Base-by-base conservation (phyloP, 495 filamentous ascomycete species). In the Xylaria bambusicola region DNA sequence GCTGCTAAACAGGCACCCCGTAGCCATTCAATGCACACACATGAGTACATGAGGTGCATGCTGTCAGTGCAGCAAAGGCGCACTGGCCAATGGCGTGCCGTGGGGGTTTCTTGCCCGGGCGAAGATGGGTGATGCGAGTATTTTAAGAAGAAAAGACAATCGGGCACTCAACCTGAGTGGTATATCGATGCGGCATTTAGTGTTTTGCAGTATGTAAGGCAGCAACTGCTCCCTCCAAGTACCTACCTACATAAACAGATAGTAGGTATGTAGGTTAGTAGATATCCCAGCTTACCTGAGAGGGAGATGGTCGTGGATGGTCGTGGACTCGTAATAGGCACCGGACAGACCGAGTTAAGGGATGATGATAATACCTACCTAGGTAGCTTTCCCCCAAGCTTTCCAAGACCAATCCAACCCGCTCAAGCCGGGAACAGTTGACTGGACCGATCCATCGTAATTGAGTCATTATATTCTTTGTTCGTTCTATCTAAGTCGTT, bases 111-210 rank as follows among this genome's bases (percentile, higher is more conserved):
- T 49, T 17, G 36, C 42, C 41, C 45, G 35, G 15, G 12, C 21
- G 50, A 29, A 40, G 33, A 57, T 20, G 21, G 27, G 17, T 31
- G 26, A n/a, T 49, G 24, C 33, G 27, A 33, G 27, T 1, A 48
- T 31, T 29, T 9, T n/a, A 17, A 50, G 47, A 36, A 42, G 29
- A 51, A 50, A 21, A 24, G 33, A 29, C 36, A 40, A 26, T 42
- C 26, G 2, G 38, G 42, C 17, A 15, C 17, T 26, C 26, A 54
- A 54, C 33, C 6, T 42, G 44, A 17, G 24, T 44, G 15, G 15
- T 23, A 7, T 54, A 23, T n/a, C 26, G 17, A 54, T 54, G 52
- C 52, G 52, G 52, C 52, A 54, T 54, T 54, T 54, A 54, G 52
- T 44, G 52, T 54, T 54, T 44, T 42, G 38, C 21, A 52, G 50